Evolutionary conservation across 305 asterid genomes (phyloP).

Genomic region (Caryopteris hybrid): DNA sequence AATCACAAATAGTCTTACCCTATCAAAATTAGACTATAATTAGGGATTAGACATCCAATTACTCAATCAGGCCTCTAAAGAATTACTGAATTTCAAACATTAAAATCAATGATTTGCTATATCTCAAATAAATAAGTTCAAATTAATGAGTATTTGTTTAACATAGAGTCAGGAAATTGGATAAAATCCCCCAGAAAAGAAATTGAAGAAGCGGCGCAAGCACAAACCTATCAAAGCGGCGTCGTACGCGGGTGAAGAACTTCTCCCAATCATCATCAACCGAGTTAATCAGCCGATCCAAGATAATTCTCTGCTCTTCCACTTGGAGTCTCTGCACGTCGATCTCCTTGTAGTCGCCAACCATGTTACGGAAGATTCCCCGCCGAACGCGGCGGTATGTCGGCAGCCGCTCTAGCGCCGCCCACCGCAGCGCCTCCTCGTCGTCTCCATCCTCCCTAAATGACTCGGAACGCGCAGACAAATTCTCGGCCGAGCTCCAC

Average conservation of each 20-base stretch:
- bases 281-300: constrained; percentile 68
- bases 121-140: too few relatives aligned
- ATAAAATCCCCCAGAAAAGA: background rate
- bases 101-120: too few relatives aligned
- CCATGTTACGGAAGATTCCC: constrained; percentile 69
- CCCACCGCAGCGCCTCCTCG: constrained; percentile 97
- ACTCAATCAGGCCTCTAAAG: background rate
- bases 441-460: constrained; percentile 87
- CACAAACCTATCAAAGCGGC: constrained; percentile 70
- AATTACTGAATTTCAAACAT: background rate
- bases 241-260: constrained; percentile 73
- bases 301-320: constrained; percentile 53
- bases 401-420: constrained; percentile 93
- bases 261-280: constrained; percentile 84
- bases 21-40: background rate
- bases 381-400: constrained; percentile 77
- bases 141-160: background rate
- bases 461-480: constrained; percentile 77
- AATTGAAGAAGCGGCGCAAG: background rate
- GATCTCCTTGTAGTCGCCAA: constrained; percentile 75
- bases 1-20: background rate
- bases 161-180: background rate
- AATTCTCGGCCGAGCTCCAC: constrained; percentile 92
- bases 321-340: constrained; percentile 57
- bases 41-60: too few relatives aligned